Percentiles rank a stretch among this genome's conserved stretches.
phyloP scores from a whole-genome alignment of 148 eudicot species.

The Nepenthes mirabilis region DNA sequence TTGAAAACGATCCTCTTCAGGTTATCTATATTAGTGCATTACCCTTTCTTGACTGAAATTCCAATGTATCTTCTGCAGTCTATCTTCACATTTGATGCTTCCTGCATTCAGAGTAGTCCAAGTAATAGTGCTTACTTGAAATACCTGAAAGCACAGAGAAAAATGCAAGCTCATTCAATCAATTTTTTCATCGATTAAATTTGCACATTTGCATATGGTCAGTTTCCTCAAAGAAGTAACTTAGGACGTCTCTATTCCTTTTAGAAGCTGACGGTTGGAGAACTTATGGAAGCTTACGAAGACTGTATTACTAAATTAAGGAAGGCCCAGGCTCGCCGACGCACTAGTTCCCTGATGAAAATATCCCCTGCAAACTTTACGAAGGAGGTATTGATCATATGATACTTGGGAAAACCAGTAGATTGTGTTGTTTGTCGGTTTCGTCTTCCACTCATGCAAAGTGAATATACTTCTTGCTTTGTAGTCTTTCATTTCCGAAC shows the following conservation, averaged over 20 bases:
- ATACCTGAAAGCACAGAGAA: constrained; percentile 17
- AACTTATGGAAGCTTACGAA: constrained; percentile 60
- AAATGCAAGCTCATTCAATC: constrained; percentile 28
- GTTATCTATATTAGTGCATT: constrained; percentile 17
- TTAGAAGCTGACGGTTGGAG: constrained; percentile 50
- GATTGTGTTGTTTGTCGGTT: too few relatives aligned
- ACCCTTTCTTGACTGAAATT: not conserved
- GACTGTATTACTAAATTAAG: constrained; percentile 47
- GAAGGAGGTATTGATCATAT: constrained; percentile 51
- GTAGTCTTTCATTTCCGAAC: not conserved
- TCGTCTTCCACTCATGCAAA: too few relatives aligned
- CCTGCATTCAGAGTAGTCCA: constrained; percentile 29
- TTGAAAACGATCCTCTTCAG: constrained; percentile 24
- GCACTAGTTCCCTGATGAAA: constrained; percentile 40
- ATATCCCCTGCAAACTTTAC: constrained; percentile 83
- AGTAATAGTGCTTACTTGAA: constrained; percentile 2
- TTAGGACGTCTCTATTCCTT: constrained; percentile 4
- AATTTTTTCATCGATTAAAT: not conserved
- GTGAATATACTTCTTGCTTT: too few relatives aligned
- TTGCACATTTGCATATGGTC: not conserved
- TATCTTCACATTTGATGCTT: not conserved
- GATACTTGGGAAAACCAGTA: not conserved
- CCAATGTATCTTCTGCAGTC: not conserved
- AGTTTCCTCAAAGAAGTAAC: constrained; percentile 4
- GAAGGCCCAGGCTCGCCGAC: constrained; percentile 45